A percentile compares a stretch with the other conserved stretches of the same genome.
phyloP scores from a whole-genome alignment of 2,329 filamentous ascomycete species.

The Alternaria triticina region DNA sequence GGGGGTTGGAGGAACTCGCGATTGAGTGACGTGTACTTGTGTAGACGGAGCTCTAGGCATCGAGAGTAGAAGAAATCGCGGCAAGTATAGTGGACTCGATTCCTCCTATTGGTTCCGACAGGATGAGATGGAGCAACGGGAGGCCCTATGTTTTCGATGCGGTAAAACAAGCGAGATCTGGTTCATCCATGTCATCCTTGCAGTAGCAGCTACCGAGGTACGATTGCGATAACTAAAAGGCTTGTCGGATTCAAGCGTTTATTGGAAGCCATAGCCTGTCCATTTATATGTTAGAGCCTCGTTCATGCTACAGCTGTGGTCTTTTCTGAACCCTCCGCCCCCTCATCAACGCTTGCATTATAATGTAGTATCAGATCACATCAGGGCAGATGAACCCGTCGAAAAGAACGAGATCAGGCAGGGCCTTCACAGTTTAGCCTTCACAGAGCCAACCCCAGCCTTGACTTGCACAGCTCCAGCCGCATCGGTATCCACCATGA shows the following conservation, averaged over 20 bases:
- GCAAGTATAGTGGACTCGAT: not conserved
- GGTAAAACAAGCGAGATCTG: constrained; percentile 2
- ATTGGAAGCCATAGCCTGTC: not conserved
- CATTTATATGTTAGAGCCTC: not conserved
- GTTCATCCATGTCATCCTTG: not conserved
- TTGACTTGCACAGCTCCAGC: constrained; percentile 44
- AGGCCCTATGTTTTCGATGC: not conserved
- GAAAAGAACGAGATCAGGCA: not conserved
- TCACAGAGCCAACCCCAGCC: constrained; percentile 42
- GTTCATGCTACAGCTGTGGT: not conserved
- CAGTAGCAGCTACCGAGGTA: not conserved
- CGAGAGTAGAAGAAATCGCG: not conserved
- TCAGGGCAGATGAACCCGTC: not conserved
- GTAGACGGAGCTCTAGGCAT: not conserved
- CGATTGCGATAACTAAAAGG: not conserved
- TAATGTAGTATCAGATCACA: not conserved
- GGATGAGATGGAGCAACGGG: not conserved
- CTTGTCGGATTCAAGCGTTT: not conserved
- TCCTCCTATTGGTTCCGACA: not conserved
- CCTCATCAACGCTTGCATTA: not conserved
- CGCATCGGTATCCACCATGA: constrained; percentile 41
- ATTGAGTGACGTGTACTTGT: not conserved
- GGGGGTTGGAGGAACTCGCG: not conserved
- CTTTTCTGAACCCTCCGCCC: not conserved
- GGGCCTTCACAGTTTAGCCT: constrained; percentile 32